Base-by-base conservation (phyloP, 1,284 basidiomycete genomes). In the Trichosporon faecale region DNA sequence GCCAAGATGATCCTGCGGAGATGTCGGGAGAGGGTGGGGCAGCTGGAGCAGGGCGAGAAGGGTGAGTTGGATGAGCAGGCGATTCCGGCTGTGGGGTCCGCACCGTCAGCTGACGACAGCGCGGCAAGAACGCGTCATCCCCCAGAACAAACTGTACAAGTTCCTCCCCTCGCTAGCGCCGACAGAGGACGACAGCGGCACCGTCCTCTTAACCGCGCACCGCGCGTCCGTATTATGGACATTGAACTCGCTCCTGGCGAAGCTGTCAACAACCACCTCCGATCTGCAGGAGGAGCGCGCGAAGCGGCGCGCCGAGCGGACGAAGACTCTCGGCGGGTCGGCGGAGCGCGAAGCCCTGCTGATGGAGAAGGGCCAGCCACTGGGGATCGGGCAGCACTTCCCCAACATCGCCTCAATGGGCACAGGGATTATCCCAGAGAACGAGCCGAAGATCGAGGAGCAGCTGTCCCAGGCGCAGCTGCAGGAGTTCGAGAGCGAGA, bases 401-500 rank as follows among this genome's bases (percentile, higher is more conserved):
- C 35, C 40, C 16, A n/a, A 49, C 33, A 31, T 29, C 16, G 29
- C 66, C 0, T 37, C 64, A 0, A 61, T 64, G 8, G 69, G 69
- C 1, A 52, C 70, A 52, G 63, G 65, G 3, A 74, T 79, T 63
- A 66, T 77, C 1, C 73, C 76, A 6, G 68, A 70, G 2, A 78
- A 79, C 67, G 77, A 78, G 46, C 68, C 75, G 2, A 71, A 77
- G 18, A 80, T 84, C 66, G 80, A 82, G 57, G 61, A 68, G 12
- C 71, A 80, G 65, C 75, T 85, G 3, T 80, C 82, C 2, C 73
- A 78, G 8, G 79, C 76, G n/a, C 87, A 87, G 74, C 82, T 87
- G 65, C 85, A 87, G 71, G 82, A 84, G 76, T 87, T 87, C 71
- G 86, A 87, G 61, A 80, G 81, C 6, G 87, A 88, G 75, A 86